Evolutionary conservation across 768 basidiomycete genomes (phyloP).

Genomic region (Rhodotorula toruloides): DNA sequence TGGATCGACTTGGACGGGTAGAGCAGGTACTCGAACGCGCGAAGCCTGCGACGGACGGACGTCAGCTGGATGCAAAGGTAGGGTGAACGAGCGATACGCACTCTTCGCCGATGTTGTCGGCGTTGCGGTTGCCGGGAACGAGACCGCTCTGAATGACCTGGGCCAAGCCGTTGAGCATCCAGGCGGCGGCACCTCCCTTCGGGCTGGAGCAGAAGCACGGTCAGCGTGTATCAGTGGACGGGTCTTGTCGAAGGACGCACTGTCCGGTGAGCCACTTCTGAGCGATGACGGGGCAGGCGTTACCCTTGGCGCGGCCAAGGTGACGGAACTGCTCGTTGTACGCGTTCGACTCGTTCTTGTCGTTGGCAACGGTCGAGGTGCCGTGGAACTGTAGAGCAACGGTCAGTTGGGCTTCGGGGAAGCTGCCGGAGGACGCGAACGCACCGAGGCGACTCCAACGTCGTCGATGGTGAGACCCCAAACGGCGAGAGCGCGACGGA

Average conservation of each 20-base stretch:
- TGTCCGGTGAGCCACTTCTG: conserved; percentile 89
- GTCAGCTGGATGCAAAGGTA: conserved; percentile 80
- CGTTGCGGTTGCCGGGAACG: conserved; percentile 90
- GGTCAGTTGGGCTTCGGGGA: neutral
- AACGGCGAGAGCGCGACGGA: conserved; percentile 90
- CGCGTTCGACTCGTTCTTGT: conserved; percentile 94
- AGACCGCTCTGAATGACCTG: conserved; percentile 79
- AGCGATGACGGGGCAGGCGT: conserved; percentile 94
- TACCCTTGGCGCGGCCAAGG: conserved; percentile 82
- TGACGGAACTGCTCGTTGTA: conserved; percentile 93
- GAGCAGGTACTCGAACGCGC: conserved; percentile 80
- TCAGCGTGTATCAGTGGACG: neutral
- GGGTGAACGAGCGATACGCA: conserved; percentile 44
- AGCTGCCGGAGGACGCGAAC: neutral
- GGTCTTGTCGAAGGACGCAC: neutral
- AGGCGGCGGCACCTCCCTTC: conserved; percentile 88
- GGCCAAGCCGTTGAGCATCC: conserved; percentile 71
- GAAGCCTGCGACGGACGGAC: conserved; percentile 54
- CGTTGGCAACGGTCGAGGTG: conserved; percentile 58
- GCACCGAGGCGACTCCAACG: conserved; percentile 54
- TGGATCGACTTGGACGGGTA: conserved; percentile 96
- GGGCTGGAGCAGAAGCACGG: conserved; percentile 47
- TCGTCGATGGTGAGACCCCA: conserved; percentile 94
- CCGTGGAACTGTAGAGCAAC: conserved; percentile 49
- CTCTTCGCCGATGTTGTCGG: conserved; percentile 39